Evolutionary conservation across 2,329 filamentous ascomycete genomes (phyloP).

Genomic region (Teratosphaeria viscida): DNA sequence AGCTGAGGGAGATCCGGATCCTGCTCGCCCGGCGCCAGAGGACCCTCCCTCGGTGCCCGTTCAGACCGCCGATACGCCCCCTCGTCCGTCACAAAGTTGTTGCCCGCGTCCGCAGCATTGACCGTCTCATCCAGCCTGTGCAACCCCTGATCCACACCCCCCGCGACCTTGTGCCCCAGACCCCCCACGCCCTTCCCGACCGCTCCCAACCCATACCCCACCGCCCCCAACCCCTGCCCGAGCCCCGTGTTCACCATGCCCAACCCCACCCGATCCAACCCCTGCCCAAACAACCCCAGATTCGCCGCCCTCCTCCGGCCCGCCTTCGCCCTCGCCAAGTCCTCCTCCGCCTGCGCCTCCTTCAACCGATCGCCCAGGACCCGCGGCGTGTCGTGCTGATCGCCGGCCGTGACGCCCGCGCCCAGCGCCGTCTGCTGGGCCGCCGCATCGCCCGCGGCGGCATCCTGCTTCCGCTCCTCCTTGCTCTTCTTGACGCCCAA

Average conservation of each 20-base stretch:
- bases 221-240: slow-evolving; percentile 10
- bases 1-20: not conserved
- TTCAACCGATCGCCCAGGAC: slow-evolving; percentile 21
- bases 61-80: slow-evolving; percentile 10
- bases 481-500: slow-evolving; percentile 29
- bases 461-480: slow-evolving; percentile 30
- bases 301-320: slow-evolving; percentile 3
- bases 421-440: slow-evolving; percentile 22
- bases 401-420: slow-evolving; percentile 22
- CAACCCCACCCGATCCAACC: slow-evolving; percentile 11
- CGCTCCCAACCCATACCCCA: slow-evolving; percentile 13
- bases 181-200: slow-evolving; percentile 24
- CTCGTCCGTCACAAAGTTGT: slow-evolving; percentile 15
- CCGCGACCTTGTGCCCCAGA: slow-evolving; percentile 29
- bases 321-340: slow-evolving; percentile 9
- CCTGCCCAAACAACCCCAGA: slow-evolving; percentile 11
- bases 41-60: not conserved
- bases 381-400: slow-evolving; percentile 19
- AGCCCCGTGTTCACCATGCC: slow-evolving; percentile 6
- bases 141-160: slow-evolving; percentile 27
- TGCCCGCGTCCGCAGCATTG: slow-evolving; percentile 9
- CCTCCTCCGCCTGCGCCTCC: slow-evolving; percentile 12
- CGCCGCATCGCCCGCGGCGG: slow-evolving; percentile 16
- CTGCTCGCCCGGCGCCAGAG: not conserved
- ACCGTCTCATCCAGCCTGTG: slow-evolving; percentile 12